Base-by-base conservation (phyloP, 2,329 filamentous ascomycete genomes). In the Arthroderma sp. region DNA sequence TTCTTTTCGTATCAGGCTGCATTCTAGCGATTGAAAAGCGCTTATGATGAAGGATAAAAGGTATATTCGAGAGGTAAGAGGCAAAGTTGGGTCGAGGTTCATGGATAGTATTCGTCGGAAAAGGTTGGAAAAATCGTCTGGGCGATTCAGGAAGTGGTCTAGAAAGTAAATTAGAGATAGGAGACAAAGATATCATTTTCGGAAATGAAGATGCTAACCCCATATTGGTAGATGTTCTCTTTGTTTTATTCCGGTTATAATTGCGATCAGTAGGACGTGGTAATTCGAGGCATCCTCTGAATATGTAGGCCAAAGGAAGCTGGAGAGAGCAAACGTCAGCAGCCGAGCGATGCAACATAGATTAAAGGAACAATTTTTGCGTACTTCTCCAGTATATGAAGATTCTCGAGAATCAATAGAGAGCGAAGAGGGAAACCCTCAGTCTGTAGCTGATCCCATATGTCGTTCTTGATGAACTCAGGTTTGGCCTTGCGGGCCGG, bases 261-360 rank as follows among this genome's bases (percentile, higher is more conserved):
- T 65, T 10, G 83, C 83, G 57, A 96, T 79, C 50, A 98, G 72
- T 31, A 96, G 71, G 44, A 95, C 82, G 61, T 98, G 89, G 57
- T 87, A 81, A 61, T 98, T 93, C 30, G 89, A 94, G 3, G 86
- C 79, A 56, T 91, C 80, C 51, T 94, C 85, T 8, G 76, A 80
- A 61, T 93, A 98, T 42, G 83, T 85, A 38, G 91, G 91, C 91
- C 91, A 98, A 29, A 98, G 74, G 60, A 94, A 85, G 85, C 49
- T 47, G 40, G n/a, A 31, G 38, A 46, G 51, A 49, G n/a, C 27
- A n/a, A 22, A 45, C 44, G 53, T 59, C 50, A 57, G 55, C 15
- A 38, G 31, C 9, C 4, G 38, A 38, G 10, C 9, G 10, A 33
- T 39, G 8, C 29, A 28, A 30, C 22, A 11, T 32, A 28, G 32